Evolutionary conservation across 2,329 filamentous ascomycete genomes (phyloP), one percentile per base, ranked within the genome.

Genomic region (Gnomoniopsis smithogilvyi): DNA sequence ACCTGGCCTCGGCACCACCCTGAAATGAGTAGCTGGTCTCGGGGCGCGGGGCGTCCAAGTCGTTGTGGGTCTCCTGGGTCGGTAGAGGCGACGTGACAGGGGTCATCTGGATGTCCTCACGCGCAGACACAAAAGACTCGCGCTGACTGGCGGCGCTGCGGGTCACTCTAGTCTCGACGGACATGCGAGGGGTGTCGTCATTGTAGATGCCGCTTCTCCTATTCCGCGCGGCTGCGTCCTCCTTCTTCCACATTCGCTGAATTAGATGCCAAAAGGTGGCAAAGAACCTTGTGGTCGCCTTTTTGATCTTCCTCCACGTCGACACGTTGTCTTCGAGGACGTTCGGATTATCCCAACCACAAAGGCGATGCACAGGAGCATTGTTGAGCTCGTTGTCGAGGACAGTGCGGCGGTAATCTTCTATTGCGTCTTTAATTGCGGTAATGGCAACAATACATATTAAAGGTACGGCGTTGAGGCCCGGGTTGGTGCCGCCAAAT

Each of bases 331-430:
- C 94, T 65, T 92, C 90, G 43, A 89, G 86, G 15, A 93, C 91
- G 67, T 99, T 99, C 67, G 97, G 92, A 67, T 99, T 99, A 65
- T 89, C 83, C 88, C 91, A 98, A 63, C 93, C 88, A 14, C 92
- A 80, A 21, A 99, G 79, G 60, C 94, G 87, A 74, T 99, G 94
- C 11, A 98, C 91, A 0, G 93, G 91, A 2, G 95, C 95, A 70
- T 99, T 98, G 76, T 99, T 99, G 63, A 99, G 81, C 68, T 96
- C 90, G 64, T 88, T 96, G 71, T 99, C 95, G 47, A 97, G 86
- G 46, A 92, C 80, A 0, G 94, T 98, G 74, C 95, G 84, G 67
- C 95, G 85, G 79, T 92, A 98, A 76, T 99, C 95, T 75, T 99
- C 95, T 64, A 98, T 88, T 19, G 88, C 95, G 72, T 99, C 95